These are phyloP conservation scores for Claviceps africana DNA, from an alignment of 2,329 filamentous ascomycete genomes.

Conservation along the genomic window DNA sequence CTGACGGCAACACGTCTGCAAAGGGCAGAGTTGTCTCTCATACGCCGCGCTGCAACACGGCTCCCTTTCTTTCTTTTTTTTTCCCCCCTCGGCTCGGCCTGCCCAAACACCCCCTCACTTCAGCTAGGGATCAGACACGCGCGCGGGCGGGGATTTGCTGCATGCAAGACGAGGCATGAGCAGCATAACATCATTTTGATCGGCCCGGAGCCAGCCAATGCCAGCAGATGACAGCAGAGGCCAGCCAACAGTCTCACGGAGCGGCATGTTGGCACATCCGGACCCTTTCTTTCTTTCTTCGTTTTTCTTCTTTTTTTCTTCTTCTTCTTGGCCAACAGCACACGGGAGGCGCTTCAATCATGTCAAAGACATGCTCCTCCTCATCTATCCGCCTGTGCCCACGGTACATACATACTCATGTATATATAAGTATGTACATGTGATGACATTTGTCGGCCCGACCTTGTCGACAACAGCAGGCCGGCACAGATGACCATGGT, in stretches of 20 bases:
- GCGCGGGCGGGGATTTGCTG: not conserved
- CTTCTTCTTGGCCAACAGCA: too few relatives aligned
- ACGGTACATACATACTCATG: too few relatives aligned
- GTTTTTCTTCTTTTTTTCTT: too few relatives aligned
- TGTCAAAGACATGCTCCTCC: not conserved
- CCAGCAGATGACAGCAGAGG: not conserved
- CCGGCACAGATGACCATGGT: too few relatives aligned
- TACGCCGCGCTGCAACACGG: slow-evolving; percentile 2
- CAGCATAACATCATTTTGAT: not conserved
- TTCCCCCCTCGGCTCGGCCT: not conserved
- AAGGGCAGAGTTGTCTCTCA: slow-evolving; percentile 6
- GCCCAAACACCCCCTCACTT: slow-evolving; percentile 6
- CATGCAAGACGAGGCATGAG: not conserved
- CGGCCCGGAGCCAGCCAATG: not conserved
- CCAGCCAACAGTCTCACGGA: not conserved
- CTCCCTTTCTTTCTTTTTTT: slow-evolving; percentile 3
- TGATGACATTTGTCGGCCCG: not conserved
- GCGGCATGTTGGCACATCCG: too few relatives aligned
- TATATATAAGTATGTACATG: too few relatives aligned
- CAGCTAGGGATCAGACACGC: not conserved
- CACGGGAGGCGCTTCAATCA: too few relatives aligned
- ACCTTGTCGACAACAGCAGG: not conserved
- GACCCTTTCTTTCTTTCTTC: too few relatives aligned
- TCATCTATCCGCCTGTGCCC: not conserved
- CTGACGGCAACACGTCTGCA: slow-evolving; percentile 6